Base-by-base conservation (phyloP, 2,329 filamentous ascomycete genomes). In the Neodidymelliopsis sp. region DNA sequence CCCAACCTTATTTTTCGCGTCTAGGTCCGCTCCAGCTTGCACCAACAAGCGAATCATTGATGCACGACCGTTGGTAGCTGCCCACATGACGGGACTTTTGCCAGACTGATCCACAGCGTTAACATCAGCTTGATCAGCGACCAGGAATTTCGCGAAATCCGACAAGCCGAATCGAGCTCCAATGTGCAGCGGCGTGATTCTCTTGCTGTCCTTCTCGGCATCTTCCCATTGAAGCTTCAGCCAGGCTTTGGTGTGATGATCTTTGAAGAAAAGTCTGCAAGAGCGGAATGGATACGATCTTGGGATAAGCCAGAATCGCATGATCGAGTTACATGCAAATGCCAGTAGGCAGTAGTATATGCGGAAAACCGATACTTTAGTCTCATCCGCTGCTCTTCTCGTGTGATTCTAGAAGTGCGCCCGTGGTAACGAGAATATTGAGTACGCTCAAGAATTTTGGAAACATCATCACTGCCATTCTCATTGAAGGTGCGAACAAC, bases 1-100 rank as follows among this genome's bases (percentile, higher is more conserved):
- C 5, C 19, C 9, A 2, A n/a, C 2, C 6, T 31, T 39, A 1
- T 57, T 44, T 1, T 46, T 29, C 12, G 41, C 23, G 31, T 69
- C 53, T 8, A 60, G 62, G 12, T 67, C 50, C 4, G 65, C 72
- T 1, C 65, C 66, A 38, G 16, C 16, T 16, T 49, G 11, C 4
- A 59, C 13, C 2, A 62, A 35, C 3, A 54, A 12, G 8, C 23
- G 8, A 5, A 59, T 33, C n/a, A 55, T 38, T 16, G 22, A 16
- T 9, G 15, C 27, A 19, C 31, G 25, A n/a, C 38, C 38, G 8
- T 5, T 9, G 11, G 7, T n/a, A 2, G 13, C 27, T 31, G 38
- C 38, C 38, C 25, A 38, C 36, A 22, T 54, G 2, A 62, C 12
- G 12, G 59, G 47, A 6, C 54, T 57, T 22, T 29, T 50, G 3